Percentiles rank a stretch among this genome's conserved stretches.
These are phyloP conservation scores for Simplicillium aogashimaense DNA, from an alignment of 2,329 filamentous ascomycete genomes.

Conservation along the genomic window DNA sequence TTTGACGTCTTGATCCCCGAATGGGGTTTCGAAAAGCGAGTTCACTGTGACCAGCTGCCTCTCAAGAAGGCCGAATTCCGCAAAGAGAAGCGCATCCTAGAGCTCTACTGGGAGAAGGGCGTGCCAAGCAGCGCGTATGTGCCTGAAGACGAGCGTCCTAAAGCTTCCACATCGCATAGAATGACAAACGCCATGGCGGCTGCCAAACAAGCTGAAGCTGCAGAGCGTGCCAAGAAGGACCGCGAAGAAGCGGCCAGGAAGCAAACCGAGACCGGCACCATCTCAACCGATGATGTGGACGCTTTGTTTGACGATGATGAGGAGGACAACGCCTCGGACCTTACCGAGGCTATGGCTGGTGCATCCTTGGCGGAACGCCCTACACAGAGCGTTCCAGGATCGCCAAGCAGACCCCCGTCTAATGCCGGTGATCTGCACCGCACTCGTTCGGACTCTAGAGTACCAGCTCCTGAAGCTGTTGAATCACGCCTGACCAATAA, in stretches of 20 bases:
- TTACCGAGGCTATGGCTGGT: conserved; percentile 84
- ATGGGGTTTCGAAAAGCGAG: conserved; percentile 97
- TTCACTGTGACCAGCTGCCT: conserved; percentile 95
- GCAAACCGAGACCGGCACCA: conserved; percentile 89
- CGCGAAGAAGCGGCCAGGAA: conserved; percentile 84
- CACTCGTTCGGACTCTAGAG: conserved; percentile 89
- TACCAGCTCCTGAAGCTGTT: conserved; percentile 62
- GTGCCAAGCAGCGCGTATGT: conserved; percentile 93
- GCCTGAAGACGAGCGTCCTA: conserved; percentile 91
- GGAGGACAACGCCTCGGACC: conserved; percentile 76
- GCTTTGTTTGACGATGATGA: conserved; percentile 95
- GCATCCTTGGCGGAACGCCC: conserved; percentile 83
- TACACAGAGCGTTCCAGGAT: conserved; percentile 91
- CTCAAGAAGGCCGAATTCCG: conserved; percentile 99
- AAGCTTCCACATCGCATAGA: conserved; percentile 64
- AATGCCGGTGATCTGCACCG: conserved; percentile 64
- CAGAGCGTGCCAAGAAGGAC: conserved; percentile 72
- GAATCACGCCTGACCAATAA: conserved; percentile 82
- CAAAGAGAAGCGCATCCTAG: conserved; percentile 87
- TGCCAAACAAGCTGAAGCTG: conserved; percentile 71
- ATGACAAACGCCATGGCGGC: conserved; percentile 67
- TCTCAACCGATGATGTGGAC: conserved; percentile 85
- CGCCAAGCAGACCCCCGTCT: conserved; percentile 68
- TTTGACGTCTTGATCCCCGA: conserved; percentile 98
- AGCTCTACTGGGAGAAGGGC: conserved; percentile 99